Conservation (phyloP, 768 basidiomycete genomes). For the Lentinula guzmanii region DNA sequence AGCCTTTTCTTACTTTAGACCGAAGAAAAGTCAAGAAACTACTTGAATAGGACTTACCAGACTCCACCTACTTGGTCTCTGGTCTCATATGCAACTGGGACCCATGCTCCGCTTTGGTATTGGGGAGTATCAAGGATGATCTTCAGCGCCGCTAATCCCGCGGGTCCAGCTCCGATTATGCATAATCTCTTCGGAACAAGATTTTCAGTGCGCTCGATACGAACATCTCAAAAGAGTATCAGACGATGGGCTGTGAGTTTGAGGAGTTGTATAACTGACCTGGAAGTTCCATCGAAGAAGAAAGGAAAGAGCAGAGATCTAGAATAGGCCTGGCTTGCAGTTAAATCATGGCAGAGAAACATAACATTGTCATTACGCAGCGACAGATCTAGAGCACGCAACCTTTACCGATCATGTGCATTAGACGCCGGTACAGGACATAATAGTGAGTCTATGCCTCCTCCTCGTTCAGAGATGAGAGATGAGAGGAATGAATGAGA, state of each 20-base stretch:
- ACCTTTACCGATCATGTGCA: not conserved
- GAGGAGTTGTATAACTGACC: not conserved
- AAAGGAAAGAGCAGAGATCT: not conserved
- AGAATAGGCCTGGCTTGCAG: not conserved
- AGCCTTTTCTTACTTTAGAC: slow-evolving; percentile 32
- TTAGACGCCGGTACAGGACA: not conserved
- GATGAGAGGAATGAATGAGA: too few relatives aligned
- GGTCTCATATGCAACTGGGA: slow-evolving; percentile 56
- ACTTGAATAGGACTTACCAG: slow-evolving; percentile 44
- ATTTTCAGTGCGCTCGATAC: not conserved
- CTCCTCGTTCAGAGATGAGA: too few relatives aligned
- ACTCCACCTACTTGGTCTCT: slow-evolving; percentile 66
- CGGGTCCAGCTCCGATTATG: slow-evolving; percentile 73
- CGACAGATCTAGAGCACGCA: not conserved
- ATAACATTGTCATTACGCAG: not conserved
- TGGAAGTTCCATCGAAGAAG: not conserved
- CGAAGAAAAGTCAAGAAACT: not conserved
- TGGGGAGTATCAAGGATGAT: slow-evolving; percentile 53
- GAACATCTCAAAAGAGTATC: not conserved
- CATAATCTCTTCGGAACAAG: slow-evolving; percentile 28
- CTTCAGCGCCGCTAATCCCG: slow-evolving; percentile 67
- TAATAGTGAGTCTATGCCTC: too few relatives aligned
- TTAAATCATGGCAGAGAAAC: not conserved
- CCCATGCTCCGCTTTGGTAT: slow-evolving; percentile 57
- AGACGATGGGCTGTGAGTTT: not conserved